Conservation (phyloP, 352 stramenopile genomes). For the Globisporangium spinosum region DNA sequence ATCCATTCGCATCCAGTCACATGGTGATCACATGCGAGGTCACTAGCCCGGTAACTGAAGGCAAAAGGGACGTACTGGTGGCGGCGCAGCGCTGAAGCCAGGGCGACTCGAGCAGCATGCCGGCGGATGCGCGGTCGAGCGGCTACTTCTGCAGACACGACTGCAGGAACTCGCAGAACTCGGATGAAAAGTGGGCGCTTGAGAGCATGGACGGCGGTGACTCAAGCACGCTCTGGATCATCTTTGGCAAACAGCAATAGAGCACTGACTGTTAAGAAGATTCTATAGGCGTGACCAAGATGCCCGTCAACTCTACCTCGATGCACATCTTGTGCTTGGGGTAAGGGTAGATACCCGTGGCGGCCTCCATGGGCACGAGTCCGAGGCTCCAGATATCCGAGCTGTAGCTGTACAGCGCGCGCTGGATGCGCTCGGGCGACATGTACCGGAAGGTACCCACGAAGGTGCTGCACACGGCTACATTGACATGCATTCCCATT, state of each 20-base stretch:
- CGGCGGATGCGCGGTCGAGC: slow-evolving; percentile 52
- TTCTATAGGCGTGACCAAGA: background rate
- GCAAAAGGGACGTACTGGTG: slow-evolving; percentile 45
- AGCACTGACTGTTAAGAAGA: background rate
- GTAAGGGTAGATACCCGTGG: slow-evolving; percentile 89
- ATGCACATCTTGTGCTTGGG: slow-evolving; percentile 76
- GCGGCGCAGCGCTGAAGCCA: slow-evolving; percentile 67
- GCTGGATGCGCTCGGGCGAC: slow-evolving; percentile 89
- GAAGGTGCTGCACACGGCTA: slow-evolving; percentile 93
- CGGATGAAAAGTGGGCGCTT: slow-evolving; percentile 58
- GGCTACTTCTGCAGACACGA: slow-evolving; percentile 67
- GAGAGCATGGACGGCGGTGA: slow-evolving; percentile 64
- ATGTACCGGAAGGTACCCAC: slow-evolving; percentile 93
- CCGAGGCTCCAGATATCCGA: slow-evolving; percentile 93
- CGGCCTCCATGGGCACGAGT: slow-evolving; percentile 89
- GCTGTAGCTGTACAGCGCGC: slow-evolving; percentile 85
- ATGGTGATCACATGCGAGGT: background rate
- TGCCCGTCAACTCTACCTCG: slow-evolving; percentile 27
- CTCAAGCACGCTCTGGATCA: slow-evolving; percentile 79
- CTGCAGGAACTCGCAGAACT: slow-evolving; percentile 71
- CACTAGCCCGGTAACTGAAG: background rate
- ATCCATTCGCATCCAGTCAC: no score
- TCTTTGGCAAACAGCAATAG: slow-evolving; percentile 11
- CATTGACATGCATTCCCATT: background rate
- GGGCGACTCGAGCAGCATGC: slow-evolving; percentile 61